Conservation (phyloP, 148 eudicot species). For the Chenopodium album region DNA sequence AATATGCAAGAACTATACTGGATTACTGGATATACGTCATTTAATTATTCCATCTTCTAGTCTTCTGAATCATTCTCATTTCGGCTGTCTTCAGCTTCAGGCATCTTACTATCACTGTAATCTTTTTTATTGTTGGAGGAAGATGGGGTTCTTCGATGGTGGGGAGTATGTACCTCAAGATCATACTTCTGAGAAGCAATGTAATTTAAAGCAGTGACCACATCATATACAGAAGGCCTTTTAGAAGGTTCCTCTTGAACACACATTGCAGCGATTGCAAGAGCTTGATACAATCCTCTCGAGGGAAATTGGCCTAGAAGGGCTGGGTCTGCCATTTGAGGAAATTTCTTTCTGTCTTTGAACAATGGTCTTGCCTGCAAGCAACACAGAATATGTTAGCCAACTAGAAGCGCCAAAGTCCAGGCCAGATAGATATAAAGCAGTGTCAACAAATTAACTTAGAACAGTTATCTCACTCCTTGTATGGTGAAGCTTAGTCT, state of each 20-base stretch:
- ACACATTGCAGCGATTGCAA: conserved; percentile 81
- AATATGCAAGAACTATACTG: conserved; percentile 7
- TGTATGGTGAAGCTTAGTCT: not conserved
- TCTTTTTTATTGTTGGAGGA: conserved; percentile 18
- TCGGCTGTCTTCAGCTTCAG: not conserved
- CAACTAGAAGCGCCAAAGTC: not conserved
- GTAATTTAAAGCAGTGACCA: conserved; percentile 69
- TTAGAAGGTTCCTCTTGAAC: conserved; percentile 59
- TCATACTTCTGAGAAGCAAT: conserved; percentile 57
- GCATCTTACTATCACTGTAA: conserved; percentile 7
- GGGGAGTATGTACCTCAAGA: conserved; percentile 31
- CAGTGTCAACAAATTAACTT: not conserved
- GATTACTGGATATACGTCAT: not conserved
- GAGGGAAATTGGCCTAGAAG: conserved; percentile 59
- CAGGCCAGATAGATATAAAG: not conserved
- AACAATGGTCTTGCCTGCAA: conserved; percentile 69
- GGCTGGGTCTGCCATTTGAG: conserved; percentile 66
- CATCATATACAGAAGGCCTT: conserved; percentile 68
- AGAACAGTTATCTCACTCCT: not conserved
- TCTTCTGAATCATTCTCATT: conserved; percentile 18
- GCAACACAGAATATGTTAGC: conserved; percentile 2
- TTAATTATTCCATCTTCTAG: conserved; percentile 8
- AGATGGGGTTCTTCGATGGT: conserved; percentile 31
- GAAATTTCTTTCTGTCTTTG: conserved; percentile 60
- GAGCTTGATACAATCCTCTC: conserved; percentile 70